Evolutionary conservation across 805 yeast genomes (phyloP).

Genomic region (Debaryomyces tyrocola): DNA sequence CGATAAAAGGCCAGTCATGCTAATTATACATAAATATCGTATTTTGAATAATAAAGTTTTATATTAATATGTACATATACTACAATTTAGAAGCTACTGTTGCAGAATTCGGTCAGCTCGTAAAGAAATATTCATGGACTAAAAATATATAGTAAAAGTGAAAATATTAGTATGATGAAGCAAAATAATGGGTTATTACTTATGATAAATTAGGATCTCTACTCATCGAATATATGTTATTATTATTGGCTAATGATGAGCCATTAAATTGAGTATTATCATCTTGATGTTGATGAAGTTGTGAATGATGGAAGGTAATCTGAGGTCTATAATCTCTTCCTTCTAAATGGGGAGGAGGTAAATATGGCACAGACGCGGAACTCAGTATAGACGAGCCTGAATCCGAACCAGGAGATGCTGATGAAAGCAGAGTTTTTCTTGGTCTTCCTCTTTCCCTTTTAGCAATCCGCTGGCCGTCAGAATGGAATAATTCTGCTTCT

Average conservation of each 20-base stretch:
- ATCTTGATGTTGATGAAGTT: background rate
- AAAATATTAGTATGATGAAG: too few relatives aligned
- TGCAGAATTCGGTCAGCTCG: too few relatives aligned
- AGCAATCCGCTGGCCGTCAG: slow-evolving; percentile 6
- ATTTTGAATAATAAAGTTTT: too few relatives aligned
- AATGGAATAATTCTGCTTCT: slow-evolving; percentile 1
- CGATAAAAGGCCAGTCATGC: too few relatives aligned
- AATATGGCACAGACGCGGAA: background rate
- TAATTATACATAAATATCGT: too few relatives aligned
- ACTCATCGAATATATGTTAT: background rate
- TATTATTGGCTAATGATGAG: background rate
- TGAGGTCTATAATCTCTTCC: background rate
- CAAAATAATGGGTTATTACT: too few relatives aligned
- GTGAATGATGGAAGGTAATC: background rate
- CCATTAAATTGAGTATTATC: background rate
- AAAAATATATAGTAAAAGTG: too few relatives aligned
- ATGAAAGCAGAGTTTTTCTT: slow-evolving; percentile 4
- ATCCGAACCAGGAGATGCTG: background rate
- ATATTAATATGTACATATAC: too few relatives aligned
- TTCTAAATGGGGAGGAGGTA: slow-evolving; percentile 1
- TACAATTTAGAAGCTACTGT: too few relatives aligned
- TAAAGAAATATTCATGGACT: too few relatives aligned
- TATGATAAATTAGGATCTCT: background rate
- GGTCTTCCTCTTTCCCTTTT: slow-evolving; percentile 15
- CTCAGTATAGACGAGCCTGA: background rate